Percentiles rank a stretch among this genome's conserved stretches.
phyloP scores from a whole-genome alignment of 164 flowering plant species.

The Berberis thunbergii region DNA sequence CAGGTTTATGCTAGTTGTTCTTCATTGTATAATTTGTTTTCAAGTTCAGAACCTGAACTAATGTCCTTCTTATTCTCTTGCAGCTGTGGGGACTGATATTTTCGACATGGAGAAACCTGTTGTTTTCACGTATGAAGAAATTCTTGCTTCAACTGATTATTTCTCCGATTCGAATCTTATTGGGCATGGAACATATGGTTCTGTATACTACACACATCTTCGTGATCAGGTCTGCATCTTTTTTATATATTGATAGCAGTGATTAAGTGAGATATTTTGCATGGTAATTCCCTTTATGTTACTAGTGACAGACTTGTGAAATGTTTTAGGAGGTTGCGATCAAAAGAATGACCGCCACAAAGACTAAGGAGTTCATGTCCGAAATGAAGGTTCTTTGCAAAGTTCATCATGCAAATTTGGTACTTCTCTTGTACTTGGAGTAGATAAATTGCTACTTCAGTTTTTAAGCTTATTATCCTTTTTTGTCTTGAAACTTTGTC shows the following conservation, averaged over 20 bases:
- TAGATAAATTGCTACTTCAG: neutral
- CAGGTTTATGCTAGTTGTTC: neutral
- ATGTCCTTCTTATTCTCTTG: constrained; percentile 14
- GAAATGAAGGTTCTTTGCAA: constrained; percentile 91
- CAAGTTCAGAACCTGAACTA: neutral
- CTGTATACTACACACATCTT: constrained; percentile 72
- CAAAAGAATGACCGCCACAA: constrained; percentile 87
- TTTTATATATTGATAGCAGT: neutral
- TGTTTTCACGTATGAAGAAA: constrained; percentile 73
- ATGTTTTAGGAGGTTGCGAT: constrained; percentile 76
- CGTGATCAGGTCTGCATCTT: constrained; percentile 56
- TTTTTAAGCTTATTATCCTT: constrained; percentile 3
- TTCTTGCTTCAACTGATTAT: constrained; percentile 55
- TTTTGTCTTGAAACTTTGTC: constrained; percentile 18
- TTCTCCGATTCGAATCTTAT: constrained; percentile 84
- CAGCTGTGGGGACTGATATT: constrained; percentile 65
- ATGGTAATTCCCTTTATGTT: neutral
- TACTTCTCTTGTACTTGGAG: constrained; percentile 21
- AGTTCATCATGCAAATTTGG: constrained; percentile 94
- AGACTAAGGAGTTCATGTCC: constrained; percentile 73
- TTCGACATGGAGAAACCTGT: constrained; percentile 83
- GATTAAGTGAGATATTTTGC: neutral
- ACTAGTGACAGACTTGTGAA: constrained; percentile 5
- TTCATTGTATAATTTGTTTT: neutral
- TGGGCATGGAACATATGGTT: constrained; percentile 94